Evolutionary conservation across 768 basidiomycete genomes (phyloP).

Genomic region (Lactifluus piperatus): DNA sequence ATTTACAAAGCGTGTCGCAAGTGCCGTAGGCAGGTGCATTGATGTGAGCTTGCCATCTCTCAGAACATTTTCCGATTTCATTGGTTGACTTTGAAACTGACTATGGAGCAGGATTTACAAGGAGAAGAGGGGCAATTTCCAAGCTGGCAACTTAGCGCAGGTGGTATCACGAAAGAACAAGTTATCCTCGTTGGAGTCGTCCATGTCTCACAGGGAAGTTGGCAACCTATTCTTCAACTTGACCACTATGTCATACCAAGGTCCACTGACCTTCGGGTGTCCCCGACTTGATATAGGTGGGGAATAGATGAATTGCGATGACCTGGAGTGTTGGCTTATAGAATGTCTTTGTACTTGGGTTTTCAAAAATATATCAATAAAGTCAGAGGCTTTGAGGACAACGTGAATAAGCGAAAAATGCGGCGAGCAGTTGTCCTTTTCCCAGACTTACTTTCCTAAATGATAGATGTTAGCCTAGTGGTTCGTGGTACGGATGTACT

Average conservation of each 20-base stretch:
- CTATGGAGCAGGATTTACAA: neutral
- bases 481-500: no score
- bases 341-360: no score
- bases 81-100: neutral
- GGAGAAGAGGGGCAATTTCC: neutral
- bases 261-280: neutral
- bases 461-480: no score
- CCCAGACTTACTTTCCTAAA: no score
- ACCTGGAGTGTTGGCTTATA: no score
- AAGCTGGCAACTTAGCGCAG: neutral
- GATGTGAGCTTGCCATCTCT: neutral
- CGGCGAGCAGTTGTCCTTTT: no score
- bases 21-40: neutral
- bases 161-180: neutral
- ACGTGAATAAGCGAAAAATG: no score
- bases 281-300: neutral
- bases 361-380: no score
- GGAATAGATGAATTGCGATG: no score
- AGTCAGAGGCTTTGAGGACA: no score
- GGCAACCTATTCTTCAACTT: conserved; percentile 16
- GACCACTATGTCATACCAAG: neutral
- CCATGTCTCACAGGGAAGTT: conserved; percentile 14
- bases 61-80: no score
- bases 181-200: neutral
- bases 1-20: conserved; percentile 3